phyloP scores from a whole-genome alignment of 148 eudicot species.

The Suaeda aralocaspica region DNA sequence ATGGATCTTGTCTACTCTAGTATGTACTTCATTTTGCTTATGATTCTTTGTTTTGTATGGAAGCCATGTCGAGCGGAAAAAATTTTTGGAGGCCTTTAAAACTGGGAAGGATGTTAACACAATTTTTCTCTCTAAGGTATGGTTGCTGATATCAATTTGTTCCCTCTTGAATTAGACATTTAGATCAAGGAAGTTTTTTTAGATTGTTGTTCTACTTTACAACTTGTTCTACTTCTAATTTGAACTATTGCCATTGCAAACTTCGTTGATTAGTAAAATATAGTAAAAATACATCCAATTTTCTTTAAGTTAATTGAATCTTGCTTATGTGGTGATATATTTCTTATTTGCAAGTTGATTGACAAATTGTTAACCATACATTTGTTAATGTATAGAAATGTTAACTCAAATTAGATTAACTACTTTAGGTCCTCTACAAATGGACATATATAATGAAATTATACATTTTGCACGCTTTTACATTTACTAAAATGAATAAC shows the following conservation, averaged over 20 bases:
- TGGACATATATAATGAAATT: no score
- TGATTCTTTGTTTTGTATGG: conserved; percentile 19
- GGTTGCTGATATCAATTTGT: background rate
- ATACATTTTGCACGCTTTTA: no score
- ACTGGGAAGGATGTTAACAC: conserved; percentile 65
- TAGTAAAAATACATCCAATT: background rate
- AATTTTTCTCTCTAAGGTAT: conserved; percentile 72
- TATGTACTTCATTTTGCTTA: background rate
- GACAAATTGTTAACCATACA: background rate
- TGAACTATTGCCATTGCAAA: background rate
- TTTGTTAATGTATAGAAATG: no score
- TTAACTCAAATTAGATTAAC: no score
- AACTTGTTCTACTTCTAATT: no score
- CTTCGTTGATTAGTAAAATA: background rate
- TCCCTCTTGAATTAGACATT: background rate
- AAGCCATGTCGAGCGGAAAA: conserved; percentile 96
- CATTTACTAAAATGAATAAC: no score
- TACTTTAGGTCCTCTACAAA: no score
- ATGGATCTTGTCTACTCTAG: background rate
- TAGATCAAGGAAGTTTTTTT: no score
- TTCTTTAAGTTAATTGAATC: background rate
- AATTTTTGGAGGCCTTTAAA: conserved; percentile 90
- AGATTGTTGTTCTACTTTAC: no score
- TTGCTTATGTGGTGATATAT: background rate
- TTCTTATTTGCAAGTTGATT: background rate